phyloP scores from a whole-genome alignment of 306 rosid genomes.

The Fragaria iinumae region DNA sequence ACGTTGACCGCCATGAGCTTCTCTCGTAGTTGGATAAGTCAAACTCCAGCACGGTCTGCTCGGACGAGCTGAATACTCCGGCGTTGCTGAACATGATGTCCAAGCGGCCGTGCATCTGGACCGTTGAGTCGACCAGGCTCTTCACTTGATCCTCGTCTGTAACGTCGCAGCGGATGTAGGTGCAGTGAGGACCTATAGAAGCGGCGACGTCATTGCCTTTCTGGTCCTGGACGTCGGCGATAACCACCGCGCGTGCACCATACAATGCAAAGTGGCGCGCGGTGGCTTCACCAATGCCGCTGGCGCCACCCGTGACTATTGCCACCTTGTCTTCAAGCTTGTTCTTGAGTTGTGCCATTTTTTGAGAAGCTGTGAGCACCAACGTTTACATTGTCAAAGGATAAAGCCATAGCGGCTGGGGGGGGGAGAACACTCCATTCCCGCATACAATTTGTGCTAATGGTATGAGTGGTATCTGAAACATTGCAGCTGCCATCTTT shows the following conservation, averaged over 20 bases:
- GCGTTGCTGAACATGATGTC: slow-evolving; percentile 75
- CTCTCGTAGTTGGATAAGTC: slow-evolving; percentile 33
- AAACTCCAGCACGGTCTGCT: slow-evolving; percentile 38
- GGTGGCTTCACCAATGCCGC: slow-evolving; percentile 64
- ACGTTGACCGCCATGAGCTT: slow-evolving; percentile 32
- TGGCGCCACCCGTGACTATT: slow-evolving; percentile 58
- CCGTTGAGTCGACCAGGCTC: slow-evolving; percentile 36
- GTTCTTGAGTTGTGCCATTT: not conserved
- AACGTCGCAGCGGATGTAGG: slow-evolving; percentile 54
- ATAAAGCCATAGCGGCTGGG: no score
- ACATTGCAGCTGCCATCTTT: not conserved
- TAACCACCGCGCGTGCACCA: slow-evolving; percentile 47
- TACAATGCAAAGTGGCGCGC: slow-evolving; percentile 36
- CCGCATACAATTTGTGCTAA: no score
- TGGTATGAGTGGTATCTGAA: not conserved
- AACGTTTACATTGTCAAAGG: no score
- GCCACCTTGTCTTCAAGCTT: slow-evolving; percentile 47
- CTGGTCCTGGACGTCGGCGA: slow-evolving; percentile 54
- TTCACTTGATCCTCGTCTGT: slow-evolving; percentile 47
- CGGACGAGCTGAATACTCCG: slow-evolving; percentile 25
- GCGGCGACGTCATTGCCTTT: slow-evolving; percentile 36
- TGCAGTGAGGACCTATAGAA: slow-evolving; percentile 42
- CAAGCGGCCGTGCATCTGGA: slow-evolving; percentile 33
- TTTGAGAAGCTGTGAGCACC: no score
- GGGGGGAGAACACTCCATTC: no score